phyloP scores from a whole-genome alignment of 2,329 filamentous ascomycete genomes.

The Dothistroma pini region DNA sequence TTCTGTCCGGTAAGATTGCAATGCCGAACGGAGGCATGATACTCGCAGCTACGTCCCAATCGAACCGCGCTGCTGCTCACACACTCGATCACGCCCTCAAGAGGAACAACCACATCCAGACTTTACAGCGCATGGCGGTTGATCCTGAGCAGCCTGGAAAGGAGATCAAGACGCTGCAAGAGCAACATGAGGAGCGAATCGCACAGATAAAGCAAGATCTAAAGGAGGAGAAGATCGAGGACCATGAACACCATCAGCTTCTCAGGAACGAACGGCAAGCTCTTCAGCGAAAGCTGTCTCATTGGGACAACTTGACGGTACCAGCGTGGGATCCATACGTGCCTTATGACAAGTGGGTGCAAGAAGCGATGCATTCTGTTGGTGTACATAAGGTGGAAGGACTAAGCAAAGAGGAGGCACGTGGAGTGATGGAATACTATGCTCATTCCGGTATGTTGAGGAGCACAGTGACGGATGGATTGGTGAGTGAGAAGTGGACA shows the following conservation, averaged over 20 bases:
- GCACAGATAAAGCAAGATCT: not conserved
- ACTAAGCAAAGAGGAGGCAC: constrained; percentile 69
- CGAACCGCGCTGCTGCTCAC: constrained; percentile 50
- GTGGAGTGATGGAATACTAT: constrained; percentile 88
- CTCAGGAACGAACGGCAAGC: not conserved
- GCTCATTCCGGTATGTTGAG: constrained; percentile 78
- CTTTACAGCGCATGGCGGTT: not conserved
- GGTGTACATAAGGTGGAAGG: constrained; percentile 57
- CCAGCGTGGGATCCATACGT: constrained; percentile 50
- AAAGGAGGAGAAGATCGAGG: not conserved
- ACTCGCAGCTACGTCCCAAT: constrained; percentile 68
- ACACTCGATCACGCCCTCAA: constrained; percentile 18
- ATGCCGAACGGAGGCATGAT: constrained; percentile 74
- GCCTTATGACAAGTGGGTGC: constrained; percentile 50
- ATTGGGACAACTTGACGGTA: constrained; percentile 10
- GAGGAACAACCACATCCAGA: constrained; percentile 19
- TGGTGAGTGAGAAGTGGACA: constrained; percentile 79
- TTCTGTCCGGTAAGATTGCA: constrained; percentile 57
- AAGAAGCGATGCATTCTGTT: constrained; percentile 45
- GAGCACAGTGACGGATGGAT: constrained; percentile 63
- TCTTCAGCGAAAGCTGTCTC: not conserved
- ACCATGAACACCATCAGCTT: not conserved
- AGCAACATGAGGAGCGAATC: not conserved
- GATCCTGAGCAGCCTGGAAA: constrained; percentile 26
- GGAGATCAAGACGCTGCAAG: not conserved